Evolutionary conservation across 2,329 filamentous ascomycete species (phyloP), one percentile per base, ranked within the genome.

Genomic region (Aspergillus hortae): DNA sequence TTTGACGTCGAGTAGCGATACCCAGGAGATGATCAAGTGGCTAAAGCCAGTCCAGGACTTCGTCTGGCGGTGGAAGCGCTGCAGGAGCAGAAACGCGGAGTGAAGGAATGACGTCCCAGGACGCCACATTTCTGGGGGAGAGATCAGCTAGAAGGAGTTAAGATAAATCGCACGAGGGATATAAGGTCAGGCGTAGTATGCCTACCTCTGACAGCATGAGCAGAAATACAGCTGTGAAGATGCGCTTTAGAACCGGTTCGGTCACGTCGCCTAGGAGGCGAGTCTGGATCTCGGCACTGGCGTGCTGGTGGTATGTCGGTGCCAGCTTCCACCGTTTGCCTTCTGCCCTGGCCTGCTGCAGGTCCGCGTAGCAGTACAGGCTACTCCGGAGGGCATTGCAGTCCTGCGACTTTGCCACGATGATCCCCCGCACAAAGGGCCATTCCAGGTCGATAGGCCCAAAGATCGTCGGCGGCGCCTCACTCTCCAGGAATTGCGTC

Each of bases 141-240:
- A 65, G n/a, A 67, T 54, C 19, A 66, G 50, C 67, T 69, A 25
- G 19, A 42, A 21, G 21, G 10, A 52, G 27, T 47, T 36, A 50
- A 50, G 35, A 40, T 48, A 15, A 11, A 48, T 12, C 9, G 19
- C 21, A 3, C 15, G 27, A 12, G 17, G 30, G 42, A 25, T 44
- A 14, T 10, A 12, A 21, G 41, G 42, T 7, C 7, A 33, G 25
- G 17, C 17, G 7, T n/a, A 30, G 6, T 47, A 54, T 58, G 32
- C 10, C 3, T 56, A 70, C 67, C 61, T 70, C 67, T n/a, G 67
- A 63, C 47, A 70, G 40, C 66, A 70, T 70, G 17, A 70, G 57
- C 32, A 70, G 58, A 36, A 70, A 64, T 9, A 70, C 59, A 9
- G 66, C 52, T 4, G 61, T 57, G 51, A 68, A 66, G 1, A 66